Percentiles rank a stretch among this genome's conserved stretches.
Evolutionary conservation across 495 filamentous ascomycete genomes (phyloP).

Genomic region (Lasiosphaeria hispida): DNA sequence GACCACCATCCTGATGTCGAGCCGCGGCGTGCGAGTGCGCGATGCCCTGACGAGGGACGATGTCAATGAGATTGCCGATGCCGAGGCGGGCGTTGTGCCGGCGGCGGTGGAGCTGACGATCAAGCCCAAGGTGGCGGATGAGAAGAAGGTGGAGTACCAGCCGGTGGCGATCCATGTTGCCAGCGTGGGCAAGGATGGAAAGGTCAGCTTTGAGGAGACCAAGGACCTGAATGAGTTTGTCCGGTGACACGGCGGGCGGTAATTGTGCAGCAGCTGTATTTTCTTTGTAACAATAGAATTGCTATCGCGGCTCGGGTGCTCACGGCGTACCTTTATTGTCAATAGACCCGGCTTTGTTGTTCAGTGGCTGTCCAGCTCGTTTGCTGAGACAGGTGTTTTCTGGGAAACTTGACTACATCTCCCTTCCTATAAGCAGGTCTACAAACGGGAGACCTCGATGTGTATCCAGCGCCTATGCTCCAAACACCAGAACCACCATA

Average conservation of each 20-base stretch:
- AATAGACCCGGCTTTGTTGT: too few species aligned
- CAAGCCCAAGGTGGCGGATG: conserved; percentile 30
- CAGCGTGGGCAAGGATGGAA: conserved; percentile 61
- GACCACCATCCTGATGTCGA: conserved; percentile 79
- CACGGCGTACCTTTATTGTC: not conserved
- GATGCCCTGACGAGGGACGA: conserved; percentile 74
- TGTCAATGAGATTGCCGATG: conserved; percentile 81
- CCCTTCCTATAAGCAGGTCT: too few species aligned
- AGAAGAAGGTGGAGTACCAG: conserved; percentile 32
- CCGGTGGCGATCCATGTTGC: conserved; percentile 53
- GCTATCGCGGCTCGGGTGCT: not conserved
- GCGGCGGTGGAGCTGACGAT: conserved; percentile 44
- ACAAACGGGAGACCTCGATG: too few species aligned
- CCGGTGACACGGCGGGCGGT: conserved; percentile 18
- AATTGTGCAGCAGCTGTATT: not conserved
- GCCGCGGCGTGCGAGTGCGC: conserved; percentile 67
- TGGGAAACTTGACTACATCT: too few species aligned
- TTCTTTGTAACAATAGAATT: conserved; percentile 14
- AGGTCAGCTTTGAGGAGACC: conserved; percentile 64
- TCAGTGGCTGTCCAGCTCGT: too few species aligned
- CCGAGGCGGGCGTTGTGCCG: conserved; percentile 58
- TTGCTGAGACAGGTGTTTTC: too few species aligned
- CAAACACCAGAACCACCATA: not conserved
- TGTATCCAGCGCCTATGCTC: too few species aligned
- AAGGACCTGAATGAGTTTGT: conserved; percentile 54